A percentile compares a stretch with the other conserved stretches of the same genome.
Evolutionary conservation across 352 stramenopile genomes (phyloP).

Genomic region (Lagenidium giganteum): DNA sequence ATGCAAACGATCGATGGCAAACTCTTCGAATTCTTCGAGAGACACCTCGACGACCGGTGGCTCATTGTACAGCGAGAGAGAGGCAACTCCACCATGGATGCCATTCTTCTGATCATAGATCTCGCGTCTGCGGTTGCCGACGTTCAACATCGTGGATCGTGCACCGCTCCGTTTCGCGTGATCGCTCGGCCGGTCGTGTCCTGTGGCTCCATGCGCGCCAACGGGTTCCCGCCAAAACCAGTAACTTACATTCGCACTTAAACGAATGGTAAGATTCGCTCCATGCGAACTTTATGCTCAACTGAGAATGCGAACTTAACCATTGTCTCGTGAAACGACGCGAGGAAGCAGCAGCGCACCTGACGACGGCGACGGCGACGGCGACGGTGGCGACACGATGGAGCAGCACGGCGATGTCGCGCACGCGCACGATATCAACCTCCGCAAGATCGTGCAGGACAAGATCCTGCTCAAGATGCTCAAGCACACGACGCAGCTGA

Average conservation of each 20-base stretch:
- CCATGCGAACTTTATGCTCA: no score
- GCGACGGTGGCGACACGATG: not conserved
- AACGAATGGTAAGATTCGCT: no score
- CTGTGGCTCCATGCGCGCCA: no score
- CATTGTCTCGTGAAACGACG: no score
- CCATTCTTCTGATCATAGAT: slow-evolving; percentile 18
- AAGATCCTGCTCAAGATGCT: slow-evolving; percentile 67
- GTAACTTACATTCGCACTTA: no score
- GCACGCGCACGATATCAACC: slow-evolving; percentile 32
- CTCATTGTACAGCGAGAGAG: slow-evolving; percentile 90
- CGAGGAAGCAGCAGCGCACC: not conserved
- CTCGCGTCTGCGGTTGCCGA: slow-evolving; percentile 47
- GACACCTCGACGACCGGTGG: slow-evolving; percentile 90
- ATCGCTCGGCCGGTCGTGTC: no score
- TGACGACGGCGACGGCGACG: no score
- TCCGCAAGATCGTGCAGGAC: slow-evolving; percentile 55
- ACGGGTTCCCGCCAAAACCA: no score
- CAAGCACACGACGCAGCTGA: slow-evolving; percentile 55
- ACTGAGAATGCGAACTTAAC: no score
- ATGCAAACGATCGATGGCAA: slow-evolving; percentile 93
- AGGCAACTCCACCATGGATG: slow-evolving; percentile 32
- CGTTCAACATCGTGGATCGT: slow-evolving; percentile 72
- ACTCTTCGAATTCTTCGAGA: slow-evolving; percentile 96
- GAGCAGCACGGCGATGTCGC: no score
- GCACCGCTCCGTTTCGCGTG: no score